phyloP scores from a whole-genome alignment of 1,139 yeast species.

The Petasospora rhodanensis region DNA sequence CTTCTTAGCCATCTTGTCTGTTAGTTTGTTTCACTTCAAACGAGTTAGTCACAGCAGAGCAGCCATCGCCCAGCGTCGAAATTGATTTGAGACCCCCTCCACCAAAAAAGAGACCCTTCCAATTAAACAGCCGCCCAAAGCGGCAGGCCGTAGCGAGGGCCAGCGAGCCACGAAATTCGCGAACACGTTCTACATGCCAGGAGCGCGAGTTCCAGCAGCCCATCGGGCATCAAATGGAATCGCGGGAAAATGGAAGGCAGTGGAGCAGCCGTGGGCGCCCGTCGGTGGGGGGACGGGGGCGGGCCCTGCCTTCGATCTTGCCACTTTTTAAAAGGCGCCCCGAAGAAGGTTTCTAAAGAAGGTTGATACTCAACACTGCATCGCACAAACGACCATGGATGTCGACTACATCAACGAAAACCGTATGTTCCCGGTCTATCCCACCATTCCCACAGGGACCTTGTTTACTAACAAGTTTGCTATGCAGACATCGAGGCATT shows the following conservation, averaged over 20 bases:
- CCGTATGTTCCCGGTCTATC: slow-evolving; percentile 23
- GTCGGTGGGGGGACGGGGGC: background rate
- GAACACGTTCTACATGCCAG: slow-evolving; percentile 1
- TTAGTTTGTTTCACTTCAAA: too few species aligned
- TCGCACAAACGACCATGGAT: slow-evolving; percentile 22
- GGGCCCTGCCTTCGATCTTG: background rate
- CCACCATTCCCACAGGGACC: background rate
- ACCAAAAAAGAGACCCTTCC: too few species aligned
- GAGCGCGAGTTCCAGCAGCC: background rate
- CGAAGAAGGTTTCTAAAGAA: too few species aligned
- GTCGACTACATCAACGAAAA: slow-evolving; percentile 29
- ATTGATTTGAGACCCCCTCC: too few species aligned
- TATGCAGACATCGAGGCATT: slow-evolving; percentile 29
- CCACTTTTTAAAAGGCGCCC: background rate
- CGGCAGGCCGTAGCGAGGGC: too few species aligned
- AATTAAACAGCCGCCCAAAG: too few species aligned
- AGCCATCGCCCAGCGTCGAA: too few species aligned
- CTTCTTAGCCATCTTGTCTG: slow-evolving; percentile 25
- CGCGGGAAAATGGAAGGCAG: too few species aligned
- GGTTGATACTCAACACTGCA: too few species aligned
- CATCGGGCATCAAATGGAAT: background rate
- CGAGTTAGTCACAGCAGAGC: too few species aligned
- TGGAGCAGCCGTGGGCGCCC: too few species aligned
- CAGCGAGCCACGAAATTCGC: too few species aligned
- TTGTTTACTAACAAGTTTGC: slow-evolving; percentile 1